A percentile compares a stretch with the other conserved stretches of the same genome.
phyloP scores from a whole-genome alignment of 1,139 yeast species.

The Hansenula lynferdii region DNA sequence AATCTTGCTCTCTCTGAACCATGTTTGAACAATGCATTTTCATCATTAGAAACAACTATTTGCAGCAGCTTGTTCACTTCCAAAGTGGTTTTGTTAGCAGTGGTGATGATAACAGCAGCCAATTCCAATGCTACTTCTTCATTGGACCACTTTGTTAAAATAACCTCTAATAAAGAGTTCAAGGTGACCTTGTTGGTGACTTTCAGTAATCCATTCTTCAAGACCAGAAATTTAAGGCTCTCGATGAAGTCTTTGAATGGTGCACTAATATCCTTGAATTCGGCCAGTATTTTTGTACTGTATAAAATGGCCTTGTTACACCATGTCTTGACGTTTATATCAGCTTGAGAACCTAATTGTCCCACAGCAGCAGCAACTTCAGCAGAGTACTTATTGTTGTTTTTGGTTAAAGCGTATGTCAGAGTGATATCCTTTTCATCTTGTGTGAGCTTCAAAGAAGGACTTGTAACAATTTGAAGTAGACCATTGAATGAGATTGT shows the following conservation, averaged over 20 bases:
- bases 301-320: slow-evolving; percentile 45
- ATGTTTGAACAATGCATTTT: slow-evolving; percentile 30
- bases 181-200: slow-evolving; percentile 43
- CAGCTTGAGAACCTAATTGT: slow-evolving; percentile 11
- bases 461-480: slow-evolving; percentile 11
- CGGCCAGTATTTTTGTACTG: slow-evolving; percentile 62
- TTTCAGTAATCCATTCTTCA: slow-evolving; percentile 36
- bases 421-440: slow-evolving; percentile 19
- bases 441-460: slow-evolving; percentile 8
- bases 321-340: slow-evolving; percentile 24
- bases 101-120: slow-evolving; percentile 32
- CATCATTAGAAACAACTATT: slow-evolving; percentile 51
- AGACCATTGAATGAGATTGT: slow-evolving; percentile 13
- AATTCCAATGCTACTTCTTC: slow-evolving; percentile 38
- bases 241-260: slow-evolving; percentile 31
- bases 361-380: slow-evolving; percentile 23
- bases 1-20: slow-evolving; percentile 27
- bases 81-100: slow-evolving; percentile 34
- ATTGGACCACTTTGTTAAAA: slow-evolving; percentile 49
- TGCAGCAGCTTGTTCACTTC: slow-evolving; percentile 55
- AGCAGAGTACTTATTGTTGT: slow-evolving; percentile 25
- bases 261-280: slow-evolving; percentile 31
- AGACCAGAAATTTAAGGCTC: slow-evolving; percentile 28
- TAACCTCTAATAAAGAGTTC: slow-evolving; percentile 66
- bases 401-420: slow-evolving; percentile 21